A percentile compares a stretch with the other conserved stretches of the same genome.
Conservation (phyloP, 352 stramenopile genomes). For the Globisporangium emineosum region DNA sequence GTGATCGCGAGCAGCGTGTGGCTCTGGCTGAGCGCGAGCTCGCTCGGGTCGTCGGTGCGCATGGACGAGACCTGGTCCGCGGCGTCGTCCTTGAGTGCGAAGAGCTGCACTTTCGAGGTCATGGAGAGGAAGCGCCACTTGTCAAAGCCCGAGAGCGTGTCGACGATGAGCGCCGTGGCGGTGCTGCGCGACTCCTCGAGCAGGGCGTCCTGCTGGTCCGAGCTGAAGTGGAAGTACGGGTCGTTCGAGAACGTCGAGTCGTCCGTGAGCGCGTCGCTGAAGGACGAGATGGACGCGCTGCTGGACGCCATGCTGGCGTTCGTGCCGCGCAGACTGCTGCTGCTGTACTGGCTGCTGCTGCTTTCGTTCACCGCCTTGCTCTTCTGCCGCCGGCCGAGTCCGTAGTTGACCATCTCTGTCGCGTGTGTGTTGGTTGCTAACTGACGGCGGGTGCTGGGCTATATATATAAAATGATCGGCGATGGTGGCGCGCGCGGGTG, state of each 20-base stretch:
- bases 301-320: conserved; percentile 15
- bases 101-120: conserved; percentile 40
- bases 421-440: background rate
- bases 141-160: conserved; percentile 52
- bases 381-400: conserved; percentile 10
- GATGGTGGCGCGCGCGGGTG: too few species aligned
- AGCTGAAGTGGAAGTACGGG: conserved; percentile 55
- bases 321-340: conserved; percentile 15
- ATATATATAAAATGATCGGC: background rate
- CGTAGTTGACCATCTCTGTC: conserved; percentile 17
- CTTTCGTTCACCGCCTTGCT: conserved; percentile 9
- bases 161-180: conserved; percentile 51
- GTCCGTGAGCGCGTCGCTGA: conserved; percentile 6
- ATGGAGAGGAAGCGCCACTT: conserved; percentile 65
- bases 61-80: conserved; percentile 48
- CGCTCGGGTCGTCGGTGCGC: conserved; percentile 20
- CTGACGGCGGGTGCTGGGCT: too few species aligned
- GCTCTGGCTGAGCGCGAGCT: conserved; percentile 19
- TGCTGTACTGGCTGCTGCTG: conserved; percentile 14
- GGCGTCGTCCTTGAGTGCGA: conserved; percentile 47
- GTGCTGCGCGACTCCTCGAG: conserved; percentile 47
- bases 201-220: conserved; percentile 45
- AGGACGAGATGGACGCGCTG: conserved; percentile 12
- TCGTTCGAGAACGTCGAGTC: conserved; percentile 22
- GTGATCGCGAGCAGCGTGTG: conserved; percentile 59